Evolutionary conservation across 2,329 filamentous ascomycete genomes (phyloP).

Genomic region (Aspergillus texensis): DNA sequence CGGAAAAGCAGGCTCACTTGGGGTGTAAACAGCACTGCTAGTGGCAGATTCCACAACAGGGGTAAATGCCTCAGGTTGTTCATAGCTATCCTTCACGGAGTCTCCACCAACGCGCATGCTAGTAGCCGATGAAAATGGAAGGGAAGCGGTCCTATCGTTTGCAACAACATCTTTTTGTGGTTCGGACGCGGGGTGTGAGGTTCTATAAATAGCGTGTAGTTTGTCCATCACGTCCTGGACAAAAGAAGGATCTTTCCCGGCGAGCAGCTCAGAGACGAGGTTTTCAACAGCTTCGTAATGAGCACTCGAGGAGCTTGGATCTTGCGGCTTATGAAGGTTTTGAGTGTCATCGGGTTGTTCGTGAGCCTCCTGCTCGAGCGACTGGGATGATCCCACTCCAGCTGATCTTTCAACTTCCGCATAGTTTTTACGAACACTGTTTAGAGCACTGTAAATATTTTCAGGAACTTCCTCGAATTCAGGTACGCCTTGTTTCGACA

Average conservation of each 20-base stretch:
- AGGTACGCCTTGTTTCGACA: constrained; percentile 40
- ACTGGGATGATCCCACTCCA: neutral
- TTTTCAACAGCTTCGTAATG: constrained; percentile 68
- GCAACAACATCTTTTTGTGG: neutral
- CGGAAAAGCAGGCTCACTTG: constrained; percentile 18
- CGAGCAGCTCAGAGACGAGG: constrained; percentile 74
- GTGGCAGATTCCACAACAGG: neutral
- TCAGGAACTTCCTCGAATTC: neutral
- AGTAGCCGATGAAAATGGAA: neutral
- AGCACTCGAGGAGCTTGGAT: neutral
- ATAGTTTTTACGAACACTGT: neutral
- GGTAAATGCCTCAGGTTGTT: neutral
- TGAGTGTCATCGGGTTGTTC: constrained; percentile 42
- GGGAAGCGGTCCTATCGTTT: neutral
- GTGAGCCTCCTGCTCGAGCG: constrained; percentile 37
- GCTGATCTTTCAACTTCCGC: neutral
- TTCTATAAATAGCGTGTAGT: constrained; percentile 72
- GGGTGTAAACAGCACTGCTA: neutral
- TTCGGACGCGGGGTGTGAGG: constrained; percentile 47
- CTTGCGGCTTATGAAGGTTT: neutral
- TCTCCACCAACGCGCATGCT: neutral
- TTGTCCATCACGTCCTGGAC: constrained; percentile 77
- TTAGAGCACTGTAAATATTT: neutral
- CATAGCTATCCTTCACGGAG: too few relatives aligned
- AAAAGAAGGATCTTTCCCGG: constrained; percentile 77